Evolutionary conservation across 352 stramenopile genomes (phyloP), one percentile per base, ranked within the genome.

Genomic region (Blastocystis sp.): DNA sequence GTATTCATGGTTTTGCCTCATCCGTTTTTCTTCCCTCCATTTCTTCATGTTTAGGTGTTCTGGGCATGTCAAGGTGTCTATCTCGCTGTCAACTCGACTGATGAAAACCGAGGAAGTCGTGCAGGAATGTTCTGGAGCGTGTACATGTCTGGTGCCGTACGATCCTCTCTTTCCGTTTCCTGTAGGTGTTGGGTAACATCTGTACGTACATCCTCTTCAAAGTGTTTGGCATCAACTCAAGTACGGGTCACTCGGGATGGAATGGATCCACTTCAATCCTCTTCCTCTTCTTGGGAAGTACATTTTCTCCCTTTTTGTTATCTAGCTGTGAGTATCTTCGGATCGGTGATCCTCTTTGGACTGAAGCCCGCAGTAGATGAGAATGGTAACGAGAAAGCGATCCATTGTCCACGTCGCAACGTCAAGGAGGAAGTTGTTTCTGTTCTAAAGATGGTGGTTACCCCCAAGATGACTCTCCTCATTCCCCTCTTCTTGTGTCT

Each of bases 31-130:
- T 44, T 46, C 6, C 14, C 42, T 0, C 14, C 32, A 4, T 21
- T 21, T 6, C 18, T 27, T 48, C 32, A 48, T 21, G 16, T 3
- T 9, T 42, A 72, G 61, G 48, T 79, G 21, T 85, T 85, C 40
- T 85, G 75, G 75, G 63, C 75, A 27, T 72, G 57, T 53, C 75
- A 85, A 38, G 75, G 75, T 46, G 75, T 85, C 16, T 85, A 85
- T 75, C 46, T 85, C 14, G 46, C 75, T 24, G 16, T 57, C 21
- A 85, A 85, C 42, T 85, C 75, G 11, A 73, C 51, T 21, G 63
- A 85, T 38, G 54, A 49, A 36, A 76, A 85, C 29, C 75, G 75
- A 21, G 75, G 75, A 29, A 34, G 63, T 29, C 40, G 42, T 29
- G 75, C 75, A 21, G 75, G 75, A 11, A 72, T 72, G n/a, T 85